Base-by-base conservation (phyloP, 371 early-diverging fungal species). In the Entomophthora muscae region DNA sequence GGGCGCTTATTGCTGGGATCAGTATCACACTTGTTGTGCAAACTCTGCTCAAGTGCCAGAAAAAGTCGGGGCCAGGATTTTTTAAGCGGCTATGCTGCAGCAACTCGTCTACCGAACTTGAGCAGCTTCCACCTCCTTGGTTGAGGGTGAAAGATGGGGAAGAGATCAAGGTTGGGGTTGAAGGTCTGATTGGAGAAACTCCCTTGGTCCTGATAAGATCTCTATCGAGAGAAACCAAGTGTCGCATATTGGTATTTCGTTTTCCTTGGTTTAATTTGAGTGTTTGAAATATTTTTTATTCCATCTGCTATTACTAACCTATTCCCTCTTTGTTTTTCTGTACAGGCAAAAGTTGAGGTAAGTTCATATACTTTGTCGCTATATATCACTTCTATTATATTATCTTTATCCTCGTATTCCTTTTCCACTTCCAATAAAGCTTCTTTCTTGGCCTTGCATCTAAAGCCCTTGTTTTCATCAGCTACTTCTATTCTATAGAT, bases 201-300 rank as follows among this genome's bases (percentile, higher is more conserved):
- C 93, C 92, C 21, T 78, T 95, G 66, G 75, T 94, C 71, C 76
- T 84, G 32, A 87, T 96, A 52, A 79, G 79, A 63, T 88, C 90
- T 57, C 71, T 96, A 17, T 91, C 91, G 1, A 84, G 84, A 22
- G 84, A 79, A 0, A 93, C 95, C 0, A 93, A 94, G 0, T 96
- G 97, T 69, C 83, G 85, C 63, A 85, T 96, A 57, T 72, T 89
- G 68, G 95, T 81, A 26, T 17, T 24, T 26, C 7, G 53, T 66
- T 3, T 52, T 26, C 53, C 22, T 53, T 21, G 12, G 17, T 28
- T 52, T 7, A 23, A 33, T 32, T 24, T 63, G 61, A 56, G 21
- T 63, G 52, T 29, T 63, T 10, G 42, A 5, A 42, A 42, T 10
- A 42, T 42, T 5, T 42, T 42, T 42, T 42, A 42, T 42, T 42